Percentiles rank a stretch among this genome's conserved stretches.
Conservation (phyloP, 352 stramenopile species). For the Phytophthora foliorum region DNA sequence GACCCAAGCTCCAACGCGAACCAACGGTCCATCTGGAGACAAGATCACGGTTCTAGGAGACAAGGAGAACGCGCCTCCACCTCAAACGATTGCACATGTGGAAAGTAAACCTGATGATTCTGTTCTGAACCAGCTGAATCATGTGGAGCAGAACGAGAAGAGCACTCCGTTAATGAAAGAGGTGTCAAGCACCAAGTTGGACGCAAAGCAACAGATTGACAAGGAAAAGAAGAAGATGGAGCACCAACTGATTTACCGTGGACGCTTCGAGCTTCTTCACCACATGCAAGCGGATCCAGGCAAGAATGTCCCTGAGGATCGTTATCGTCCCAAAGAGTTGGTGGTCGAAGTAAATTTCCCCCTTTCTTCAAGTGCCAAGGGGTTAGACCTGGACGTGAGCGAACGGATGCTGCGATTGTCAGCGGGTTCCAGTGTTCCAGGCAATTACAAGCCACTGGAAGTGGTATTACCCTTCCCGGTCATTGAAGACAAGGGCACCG, state of each 20-base stretch:
- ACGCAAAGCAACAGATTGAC: constrained; percentile 1
- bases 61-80: constrained; percentile 21
- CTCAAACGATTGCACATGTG: constrained; percentile 2
- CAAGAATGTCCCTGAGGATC: constrained; percentile 44
- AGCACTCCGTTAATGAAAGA: constrained; percentile 30
- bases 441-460: constrained; percentile 61
- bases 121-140: constrained; percentile 21
- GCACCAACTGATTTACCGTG: constrained; percentile 72
- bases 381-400: constrained; percentile 78
- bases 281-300: constrained; percentile 70
- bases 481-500: constrained; percentile 76
- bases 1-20: not conserved
- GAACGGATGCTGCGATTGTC: constrained; percentile 53
- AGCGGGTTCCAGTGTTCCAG: constrained; percentile 15
- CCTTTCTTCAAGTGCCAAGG: constrained; percentile 57
- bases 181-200: constrained; percentile 22
- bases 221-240: constrained; percentile 54
- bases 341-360: constrained; percentile 77
- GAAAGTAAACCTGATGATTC: constrained; percentile 13
- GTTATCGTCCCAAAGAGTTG: constrained; percentile 65
- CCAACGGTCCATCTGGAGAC: not conserved
- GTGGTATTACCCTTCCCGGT: constrained; percentile 82
- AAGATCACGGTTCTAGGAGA: constrained; percentile 17
- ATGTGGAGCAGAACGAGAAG: constrained; percentile 31
- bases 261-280: constrained; percentile 76